Evolutionary conservation across 2,329 filamentous ascomycete genomes (phyloP).

Genomic region (Aspergillus ochraceus): DNA sequence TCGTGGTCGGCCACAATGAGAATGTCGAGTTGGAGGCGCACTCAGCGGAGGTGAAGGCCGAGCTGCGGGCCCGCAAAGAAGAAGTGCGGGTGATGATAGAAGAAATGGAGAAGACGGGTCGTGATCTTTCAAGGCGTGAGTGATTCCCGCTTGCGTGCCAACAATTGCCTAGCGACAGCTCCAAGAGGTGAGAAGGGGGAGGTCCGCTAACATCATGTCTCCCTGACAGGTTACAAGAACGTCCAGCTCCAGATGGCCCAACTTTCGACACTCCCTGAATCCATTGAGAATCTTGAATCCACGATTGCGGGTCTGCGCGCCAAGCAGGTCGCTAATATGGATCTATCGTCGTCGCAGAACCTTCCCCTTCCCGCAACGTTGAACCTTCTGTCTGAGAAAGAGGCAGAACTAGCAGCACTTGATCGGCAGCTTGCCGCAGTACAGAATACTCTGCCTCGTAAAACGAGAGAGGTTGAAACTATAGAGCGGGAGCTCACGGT

Average conservation of each 20-base stretch:
- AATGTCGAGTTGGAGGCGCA: constrained; percentile 76
- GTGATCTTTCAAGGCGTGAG: constrained; percentile 61
- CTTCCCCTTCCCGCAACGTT: constrained; percentile 43
- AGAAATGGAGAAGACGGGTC: constrained; percentile 69
- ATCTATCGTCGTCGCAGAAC: constrained; percentile 42
- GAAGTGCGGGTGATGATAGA: constrained; percentile 73
- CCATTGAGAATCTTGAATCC: constrained; percentile 53
- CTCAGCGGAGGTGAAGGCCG: constrained; percentile 67
- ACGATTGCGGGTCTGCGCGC: constrained; percentile 50
- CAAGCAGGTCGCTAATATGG: constrained; percentile 64
- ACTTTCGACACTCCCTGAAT: constrained; percentile 51
- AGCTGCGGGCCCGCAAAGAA: constrained; percentile 75
- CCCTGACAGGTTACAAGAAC: constrained; percentile 51
- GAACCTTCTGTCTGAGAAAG: constrained; percentile 40
- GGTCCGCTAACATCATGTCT: neutral
- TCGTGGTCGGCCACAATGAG: constrained; percentile 78
- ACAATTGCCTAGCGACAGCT: neutral
- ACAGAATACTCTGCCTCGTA: constrained; percentile 45
- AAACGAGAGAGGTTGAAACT: constrained; percentile 45
- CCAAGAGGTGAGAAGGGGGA: neutral
- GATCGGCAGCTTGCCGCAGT: constrained; percentile 44
- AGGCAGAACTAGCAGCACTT: constrained; percentile 41
- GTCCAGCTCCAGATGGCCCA: constrained; percentile 54
- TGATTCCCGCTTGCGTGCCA: constrained; percentile 3
- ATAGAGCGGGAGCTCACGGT: constrained; percentile 45